Percentiles rank a stretch among this genome's conserved stretches.
Conservation (phyloP, 2,329 filamentous ascomycete species). For the Exophiala mesophila region DNA sequence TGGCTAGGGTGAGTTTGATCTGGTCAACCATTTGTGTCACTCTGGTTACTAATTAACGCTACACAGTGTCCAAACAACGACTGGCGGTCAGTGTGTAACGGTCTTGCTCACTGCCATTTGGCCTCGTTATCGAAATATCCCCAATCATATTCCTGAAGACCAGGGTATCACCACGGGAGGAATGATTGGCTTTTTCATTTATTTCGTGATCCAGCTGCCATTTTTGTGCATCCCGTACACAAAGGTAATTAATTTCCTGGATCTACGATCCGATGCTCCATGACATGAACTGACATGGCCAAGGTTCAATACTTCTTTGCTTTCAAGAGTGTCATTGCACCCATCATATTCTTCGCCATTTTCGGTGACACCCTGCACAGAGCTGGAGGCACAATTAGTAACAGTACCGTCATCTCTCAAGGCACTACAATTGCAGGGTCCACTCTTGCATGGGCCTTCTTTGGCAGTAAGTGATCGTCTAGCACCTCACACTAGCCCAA, state of each 20-base stretch:
- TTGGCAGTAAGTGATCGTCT: slow-evolving; percentile 15
- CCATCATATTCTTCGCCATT: slow-evolving; percentile 22
- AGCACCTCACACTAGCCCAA: too few species aligned
- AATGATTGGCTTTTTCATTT: slow-evolving; percentile 43
- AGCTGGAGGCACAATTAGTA: slow-evolving; percentile 23
- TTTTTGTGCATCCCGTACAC: slow-evolving; percentile 37
- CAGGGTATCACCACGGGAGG: slow-evolving; percentile 44
- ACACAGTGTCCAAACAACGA: slow-evolving; percentile 22
- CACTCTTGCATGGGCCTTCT: slow-evolving; percentile 21
- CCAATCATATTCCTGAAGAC: slow-evolving; percentile 37
- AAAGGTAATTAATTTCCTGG: too few species aligned
- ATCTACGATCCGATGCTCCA: too few species aligned
- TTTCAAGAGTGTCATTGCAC: slow-evolving; percentile 23
- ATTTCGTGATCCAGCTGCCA: slow-evolving; percentile 43
- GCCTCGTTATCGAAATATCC: slow-evolving; percentile 41
- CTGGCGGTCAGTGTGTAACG: slow-evolving; percentile 21
- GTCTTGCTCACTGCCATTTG: slow-evolving; percentile 41
- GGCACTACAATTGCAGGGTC: slow-evolving; percentile 17
- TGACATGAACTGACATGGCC: slow-evolving; percentile 5
- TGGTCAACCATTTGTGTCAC: too few species aligned
- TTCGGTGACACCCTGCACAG: slow-evolving; percentile 19
- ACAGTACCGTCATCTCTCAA: slow-evolving; percentile 20
- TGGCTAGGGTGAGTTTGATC: slow-evolving; percentile 44
- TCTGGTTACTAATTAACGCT: too few species aligned
- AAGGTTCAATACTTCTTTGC: slow-evolving; percentile 24